Evolutionary conservation across 305 asterid species (phyloP).

Genomic region (Fraxinus angustifolia): DNA sequence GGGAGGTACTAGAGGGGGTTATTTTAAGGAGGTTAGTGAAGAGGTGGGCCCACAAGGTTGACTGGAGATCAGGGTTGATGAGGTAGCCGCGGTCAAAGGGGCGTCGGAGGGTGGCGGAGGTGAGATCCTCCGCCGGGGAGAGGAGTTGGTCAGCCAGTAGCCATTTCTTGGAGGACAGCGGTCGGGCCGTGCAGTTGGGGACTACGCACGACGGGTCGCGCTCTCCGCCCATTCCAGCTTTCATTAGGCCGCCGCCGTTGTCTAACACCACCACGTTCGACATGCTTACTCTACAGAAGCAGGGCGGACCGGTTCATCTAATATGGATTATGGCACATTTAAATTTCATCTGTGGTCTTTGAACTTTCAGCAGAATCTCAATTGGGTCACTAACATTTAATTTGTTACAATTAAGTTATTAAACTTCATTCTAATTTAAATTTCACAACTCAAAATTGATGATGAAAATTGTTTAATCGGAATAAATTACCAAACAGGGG

Average conservation of each 20-base stretch:
- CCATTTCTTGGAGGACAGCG: slow-evolving; percentile 82
- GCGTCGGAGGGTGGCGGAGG: slow-evolving; percentile 94
- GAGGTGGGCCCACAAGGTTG: slow-evolving; percentile 76
- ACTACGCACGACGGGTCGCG: slow-evolving; percentile 70
- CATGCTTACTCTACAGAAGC: slow-evolving; percentile 21
- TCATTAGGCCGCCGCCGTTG: slow-evolving; percentile 87
- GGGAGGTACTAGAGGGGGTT: slow-evolving; percentile 57
- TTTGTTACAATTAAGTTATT: not conserved
- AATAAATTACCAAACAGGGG: not conserved
- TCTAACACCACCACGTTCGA: slow-evolving; percentile 76
- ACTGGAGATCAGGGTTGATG: slow-evolving; percentile 86
- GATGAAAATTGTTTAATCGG: not conserved
- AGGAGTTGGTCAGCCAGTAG: slow-evolving; percentile 79
- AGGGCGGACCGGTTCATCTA: not conserved
- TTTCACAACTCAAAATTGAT: not conserved
- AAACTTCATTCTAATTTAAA: not conserved
- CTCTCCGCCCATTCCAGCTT: slow-evolving; percentile 91
- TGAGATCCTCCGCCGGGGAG: slow-evolving; percentile 80
- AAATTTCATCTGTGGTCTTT: not conserved
- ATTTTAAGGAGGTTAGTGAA: slow-evolving; percentile 66
- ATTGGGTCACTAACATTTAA: not conserved
- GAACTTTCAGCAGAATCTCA: not conserved
- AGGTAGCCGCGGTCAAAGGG: slow-evolving; percentile 91
- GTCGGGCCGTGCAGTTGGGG: slow-evolving; percentile 89
- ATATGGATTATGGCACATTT: not conserved